Base-by-base conservation (phyloP, 2,329 filamentous ascomycete species). In the Colletotrichum neosansevieriae region DNA sequence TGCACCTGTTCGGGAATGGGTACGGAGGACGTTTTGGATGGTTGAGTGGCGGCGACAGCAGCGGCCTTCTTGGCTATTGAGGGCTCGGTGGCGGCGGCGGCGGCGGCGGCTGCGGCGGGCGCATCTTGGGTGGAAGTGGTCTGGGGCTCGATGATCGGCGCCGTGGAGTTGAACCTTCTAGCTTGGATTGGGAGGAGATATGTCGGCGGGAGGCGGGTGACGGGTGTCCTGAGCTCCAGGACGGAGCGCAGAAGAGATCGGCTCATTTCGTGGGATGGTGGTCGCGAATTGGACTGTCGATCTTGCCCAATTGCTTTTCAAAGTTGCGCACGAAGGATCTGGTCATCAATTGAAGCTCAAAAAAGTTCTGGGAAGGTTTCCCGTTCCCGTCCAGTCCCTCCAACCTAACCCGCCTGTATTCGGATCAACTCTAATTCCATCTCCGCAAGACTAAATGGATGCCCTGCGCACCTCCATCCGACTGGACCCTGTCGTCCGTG, bases 241-340 rank as follows among this genome's bases (percentile, higher is more conserved):
- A 89, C 80, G 79, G 88, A 90, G 82, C 88, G 86, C 73, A 91
- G 83, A 70, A 92, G 80, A 71, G 87, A 84, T 76, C 88, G 84
- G 77, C 85, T 88, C 86, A 88, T 88, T 53, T 50, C 75, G 29
- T 17, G 40, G 6, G 29, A n/a, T 17, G 15, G 5, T 15, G 12
- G 19, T 7, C 44, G 56, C 44, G 32, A 50, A 57, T 51, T 53
- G 63, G 11, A 51, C 44, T 32, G 19, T 49, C 40, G 32, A 42
- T 64, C 4, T 29, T 6, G 29, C 29, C 38, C 54, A 11, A 54
- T 32, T 69, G 54, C 58, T 45, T 34, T 59, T 21, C 36, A 34
- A 29, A n/a, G 51, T 40, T 66, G 21, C 29, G 36, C 61, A 36
- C 62, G 17, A 60, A 34, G 21, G 12, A 29, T 12, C 58, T 19